Conservation (phyloP, 805 yeast species). For the Ogataea allantospora region DNA sequence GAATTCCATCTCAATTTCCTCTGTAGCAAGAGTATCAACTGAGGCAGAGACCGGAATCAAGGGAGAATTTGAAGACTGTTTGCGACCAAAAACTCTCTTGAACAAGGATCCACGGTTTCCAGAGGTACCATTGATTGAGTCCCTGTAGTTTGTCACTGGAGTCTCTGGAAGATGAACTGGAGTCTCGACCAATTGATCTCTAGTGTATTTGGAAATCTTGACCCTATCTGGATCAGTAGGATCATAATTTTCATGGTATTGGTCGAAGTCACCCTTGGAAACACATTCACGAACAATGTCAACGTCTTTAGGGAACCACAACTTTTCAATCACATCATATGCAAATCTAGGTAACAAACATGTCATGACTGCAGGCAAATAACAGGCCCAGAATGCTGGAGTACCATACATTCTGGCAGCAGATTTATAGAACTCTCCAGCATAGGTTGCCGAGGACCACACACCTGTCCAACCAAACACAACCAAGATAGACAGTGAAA, state of each 20-base stretch:
- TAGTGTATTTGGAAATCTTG: constrained; percentile 46
- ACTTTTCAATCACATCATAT: constrained; percentile 52
- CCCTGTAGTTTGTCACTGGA: constrained; percentile 29
- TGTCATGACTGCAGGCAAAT: constrained; percentile 57
- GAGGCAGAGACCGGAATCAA: constrained; percentile 36
- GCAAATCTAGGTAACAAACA: constrained; percentile 70
- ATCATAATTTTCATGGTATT: constrained; percentile 66
- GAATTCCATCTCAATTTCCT: constrained; percentile 49
- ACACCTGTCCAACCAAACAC: constrained; percentile 78
- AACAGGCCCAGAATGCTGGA: constrained; percentile 64
- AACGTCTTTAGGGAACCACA: constrained; percentile 61
- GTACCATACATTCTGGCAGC: constrained; percentile 64
- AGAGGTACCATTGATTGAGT: constrained; percentile 34
- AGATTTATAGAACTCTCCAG: constrained; percentile 65
- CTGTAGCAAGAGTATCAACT: constrained; percentile 40
- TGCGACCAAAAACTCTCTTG: constrained; percentile 36
- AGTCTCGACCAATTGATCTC: constrained; percentile 32
- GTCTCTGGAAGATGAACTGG: constrained; percentile 15
- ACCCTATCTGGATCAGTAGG: constrained; percentile 76
- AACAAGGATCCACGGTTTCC: constrained; percentile 40
- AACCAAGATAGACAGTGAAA: constrained; percentile 55
- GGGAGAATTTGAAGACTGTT: constrained; percentile 26
- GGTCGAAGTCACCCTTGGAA: constrained; percentile 61
- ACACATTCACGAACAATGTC: constrained; percentile 76
- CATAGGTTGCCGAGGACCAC: constrained; percentile 56